Evolutionary conservation across 2,329 filamentous ascomycete genomes (phyloP).

Genomic region (Sarocladium brachiariae): DNA sequence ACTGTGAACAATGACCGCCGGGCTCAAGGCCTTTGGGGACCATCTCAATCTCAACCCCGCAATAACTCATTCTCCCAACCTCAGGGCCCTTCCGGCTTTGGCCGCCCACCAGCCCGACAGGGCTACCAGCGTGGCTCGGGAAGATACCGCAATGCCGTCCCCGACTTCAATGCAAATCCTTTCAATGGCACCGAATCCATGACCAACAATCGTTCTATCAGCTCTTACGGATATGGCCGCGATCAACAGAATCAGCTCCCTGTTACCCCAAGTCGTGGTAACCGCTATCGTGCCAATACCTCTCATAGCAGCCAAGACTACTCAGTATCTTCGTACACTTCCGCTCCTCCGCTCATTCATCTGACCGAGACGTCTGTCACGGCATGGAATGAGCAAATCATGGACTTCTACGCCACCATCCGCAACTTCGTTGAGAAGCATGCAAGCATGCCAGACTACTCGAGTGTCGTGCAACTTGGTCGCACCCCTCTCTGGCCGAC

Average conservation of each 20-base stretch:
- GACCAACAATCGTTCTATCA: neutral
- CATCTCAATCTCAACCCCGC: neutral
- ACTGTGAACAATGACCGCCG: neutral
- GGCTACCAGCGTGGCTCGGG: conserved; percentile 7
- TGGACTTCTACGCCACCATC: conserved; percentile 29
- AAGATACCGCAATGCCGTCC: conserved; percentile 1
- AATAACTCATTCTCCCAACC: neutral
- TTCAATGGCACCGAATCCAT: neutral
- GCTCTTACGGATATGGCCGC: neutral
- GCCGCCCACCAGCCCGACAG: neutral
- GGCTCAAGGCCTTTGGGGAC: neutral
- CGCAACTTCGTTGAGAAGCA: conserved; percentile 29
- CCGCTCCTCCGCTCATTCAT: conserved; percentile 24
- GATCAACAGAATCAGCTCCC: neutral
- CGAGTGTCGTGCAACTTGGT: conserved; percentile 21
- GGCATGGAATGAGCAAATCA: conserved; percentile 29
- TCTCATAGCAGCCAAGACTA: neutral
- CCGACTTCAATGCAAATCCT: conserved; percentile 4
- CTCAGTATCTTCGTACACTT: conserved; percentile 2
- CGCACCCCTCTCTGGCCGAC: conserved; percentile 28
- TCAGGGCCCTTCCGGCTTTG: conserved; percentile 1
- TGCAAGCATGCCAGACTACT: conserved; percentile 24
- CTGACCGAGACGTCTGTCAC: conserved; percentile 27
- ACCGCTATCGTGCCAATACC: conserved; percentile 1
- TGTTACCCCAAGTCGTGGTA: neutral